phyloP scores from a whole-genome alignment of 805 yeast species.

The Isabelozyma gotoi region DNA sequence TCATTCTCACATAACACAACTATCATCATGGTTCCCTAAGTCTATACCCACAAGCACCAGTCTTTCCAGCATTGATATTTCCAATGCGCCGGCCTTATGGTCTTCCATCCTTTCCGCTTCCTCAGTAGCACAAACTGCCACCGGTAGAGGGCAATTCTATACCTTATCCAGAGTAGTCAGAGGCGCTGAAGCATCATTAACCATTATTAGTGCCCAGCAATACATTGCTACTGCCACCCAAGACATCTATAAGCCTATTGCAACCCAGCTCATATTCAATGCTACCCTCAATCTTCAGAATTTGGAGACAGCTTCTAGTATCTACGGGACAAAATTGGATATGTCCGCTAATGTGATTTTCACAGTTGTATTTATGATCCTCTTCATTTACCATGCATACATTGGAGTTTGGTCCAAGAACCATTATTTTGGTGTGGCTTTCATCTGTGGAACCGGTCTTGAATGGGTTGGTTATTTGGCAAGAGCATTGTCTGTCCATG shows the following conservation, averaged over 20 bases:
- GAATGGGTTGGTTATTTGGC: constrained; percentile 72
- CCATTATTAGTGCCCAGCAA: constrained; percentile 23
- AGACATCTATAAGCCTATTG: constrained; percentile 12
- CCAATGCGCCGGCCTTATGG: constrained; percentile 18
- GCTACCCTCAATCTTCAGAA: constrained; percentile 17
- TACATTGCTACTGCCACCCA: constrained; percentile 36
- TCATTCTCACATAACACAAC: constrained; percentile 6
- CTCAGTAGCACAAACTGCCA: constrained; percentile 18
- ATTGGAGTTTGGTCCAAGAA: constrained; percentile 48
- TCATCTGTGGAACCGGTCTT: constrained; percentile 53
- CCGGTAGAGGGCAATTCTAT: constrained; percentile 11
- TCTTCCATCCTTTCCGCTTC: constrained; percentile 9
- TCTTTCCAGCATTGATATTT: constrained; percentile 22
- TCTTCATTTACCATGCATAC: constrained; percentile 18
- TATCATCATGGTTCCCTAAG: constrained; percentile 5
- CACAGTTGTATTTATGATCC: constrained; percentile 52
- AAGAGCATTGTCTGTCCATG: constrained; percentile 46
- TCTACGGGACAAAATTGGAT: constrained; percentile 45
- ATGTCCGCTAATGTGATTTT: constrained; percentile 59
- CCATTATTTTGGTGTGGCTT: constrained; percentile 64
- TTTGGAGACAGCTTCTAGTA: constrained; percentile 12
- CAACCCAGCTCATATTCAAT: constrained; percentile 17
- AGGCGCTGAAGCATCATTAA: constrained; percentile 33
- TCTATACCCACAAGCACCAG: constrained; percentile 20
- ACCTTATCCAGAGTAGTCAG: constrained; percentile 19